These are phyloP conservation scores for Cicer arietinum DNA, from an alignment of 306 rosid species.

Conservation along the genomic window DNA sequence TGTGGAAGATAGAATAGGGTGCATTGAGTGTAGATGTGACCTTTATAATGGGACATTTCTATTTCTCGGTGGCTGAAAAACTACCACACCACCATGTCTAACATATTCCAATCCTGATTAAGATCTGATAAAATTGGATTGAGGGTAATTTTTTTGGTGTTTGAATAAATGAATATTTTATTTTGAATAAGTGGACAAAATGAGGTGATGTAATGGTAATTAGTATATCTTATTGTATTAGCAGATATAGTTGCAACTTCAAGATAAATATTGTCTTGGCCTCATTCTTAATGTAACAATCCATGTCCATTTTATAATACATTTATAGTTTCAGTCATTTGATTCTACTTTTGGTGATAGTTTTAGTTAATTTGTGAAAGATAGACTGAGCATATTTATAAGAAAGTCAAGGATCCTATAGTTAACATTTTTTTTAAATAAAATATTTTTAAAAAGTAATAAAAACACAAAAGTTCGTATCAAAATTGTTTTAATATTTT, in stretches of 20 bases:
- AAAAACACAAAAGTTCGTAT: no score
- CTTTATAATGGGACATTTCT: constrained; percentile 83
- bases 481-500: no score
- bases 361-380: no score
- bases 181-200: neutral
- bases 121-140: neutral
- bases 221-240: neutral
- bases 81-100: constrained; percentile 45
- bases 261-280: neutral
- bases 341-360: no score
- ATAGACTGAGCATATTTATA: no score
- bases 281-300: neutral
- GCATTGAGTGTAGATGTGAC: constrained; percentile 71
- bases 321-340: neutral
- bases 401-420: no score
- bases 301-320: neutral
- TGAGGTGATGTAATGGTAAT: neutral
- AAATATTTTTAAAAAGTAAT: no score
- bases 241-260: neutral
- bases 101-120: constrained; percentile 10
- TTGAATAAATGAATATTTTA: neutral
- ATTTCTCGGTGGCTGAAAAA: constrained; percentile 66
- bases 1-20: constrained; percentile 60
- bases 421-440: no score
- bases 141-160: neutral